Base-by-base conservation (phyloP, 768 basidiomycete genomes). In the Terana coerulea region DNA sequence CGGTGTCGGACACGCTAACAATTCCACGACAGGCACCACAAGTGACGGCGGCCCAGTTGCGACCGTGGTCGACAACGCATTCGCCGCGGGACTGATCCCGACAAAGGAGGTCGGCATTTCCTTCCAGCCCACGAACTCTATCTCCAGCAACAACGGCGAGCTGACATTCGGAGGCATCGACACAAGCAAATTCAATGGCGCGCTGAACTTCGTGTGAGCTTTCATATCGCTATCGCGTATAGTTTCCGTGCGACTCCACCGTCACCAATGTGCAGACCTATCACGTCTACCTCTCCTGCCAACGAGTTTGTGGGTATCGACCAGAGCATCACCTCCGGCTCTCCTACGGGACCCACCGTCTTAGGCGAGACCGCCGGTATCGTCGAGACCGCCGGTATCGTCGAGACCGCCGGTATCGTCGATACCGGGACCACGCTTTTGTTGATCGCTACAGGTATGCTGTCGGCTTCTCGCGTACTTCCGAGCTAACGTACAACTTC, bases 11-110 rank as follows among this genome's bases (percentile, higher is more conserved):
- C 9, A 40, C 19, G 24, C 19, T 9, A 9, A 8, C 33, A 35
- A 10, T 40, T 22, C 19, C 9, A 9, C 19, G 17, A 31, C 19
- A 50, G 49, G 49, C 8, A 50, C 49, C 21, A 50, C 49, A 7
- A 21, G 25, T 7, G 25, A 10, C 15, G 49, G 49, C 9, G 28
- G 5, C 11, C 21, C 37, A 3, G 37, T 71, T 30, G 65, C 68
- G 3, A 74, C 72, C 7, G 67, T 73, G 10, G 60, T 56, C 10
- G 64, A 73, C 57, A 72, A 67, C 50, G 66, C 73, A 3, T 61
- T 51, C 43, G 28, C 39, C 5, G 65, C 70, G 48, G 64, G 64
- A 24, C 43, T 47, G 9, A 72, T 73, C 41, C 39, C 40, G 5
- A 36, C 59, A 2, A 53, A 65, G 10, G 57, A 64, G 0, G 44